Percentiles rank a stretch among this genome's conserved stretches.
Conservation (phyloP, 768 basidiomycete genomes). For the Hebeloma cylindrosporum region DNA sequence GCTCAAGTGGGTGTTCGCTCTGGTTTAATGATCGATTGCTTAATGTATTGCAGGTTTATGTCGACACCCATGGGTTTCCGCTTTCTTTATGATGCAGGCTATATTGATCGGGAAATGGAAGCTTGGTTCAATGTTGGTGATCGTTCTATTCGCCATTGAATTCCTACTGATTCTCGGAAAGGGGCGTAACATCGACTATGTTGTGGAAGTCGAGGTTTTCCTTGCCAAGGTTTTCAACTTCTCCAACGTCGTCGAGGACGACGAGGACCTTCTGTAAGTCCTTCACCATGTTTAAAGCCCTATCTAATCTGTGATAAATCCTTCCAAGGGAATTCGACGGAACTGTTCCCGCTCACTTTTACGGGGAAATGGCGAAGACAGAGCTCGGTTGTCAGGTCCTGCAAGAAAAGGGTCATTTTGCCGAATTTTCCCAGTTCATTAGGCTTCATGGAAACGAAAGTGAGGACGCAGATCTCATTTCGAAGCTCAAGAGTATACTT, state of each 20-base stretch:
- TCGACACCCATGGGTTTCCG: constrained; percentile 91
- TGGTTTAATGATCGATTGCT: neutral
- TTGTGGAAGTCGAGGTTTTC: constrained; percentile 91
- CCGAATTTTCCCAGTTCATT: constrained; percentile 89
- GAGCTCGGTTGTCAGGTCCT: constrained; percentile 91
- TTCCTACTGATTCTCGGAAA: constrained; percentile 30
- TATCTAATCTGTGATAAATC: constrained; percentile 1
- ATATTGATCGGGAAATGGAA: constrained; percentile 94
- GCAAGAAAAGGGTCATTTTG: constrained; percentile 87
- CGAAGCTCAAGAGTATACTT: constrained; percentile 90
- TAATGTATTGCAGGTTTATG: constrained; percentile 69
- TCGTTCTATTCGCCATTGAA: neutral
- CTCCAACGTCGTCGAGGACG: constrained; percentile 56
- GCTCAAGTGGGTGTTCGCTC: constrained; percentile 61
- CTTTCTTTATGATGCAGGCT: constrained; percentile 87
- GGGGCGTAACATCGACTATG: constrained; percentile 94
- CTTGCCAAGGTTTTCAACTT: constrained; percentile 75
- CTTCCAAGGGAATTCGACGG: constrained; percentile 75
- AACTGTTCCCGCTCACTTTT: constrained; percentile 92
- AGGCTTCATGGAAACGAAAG: constrained; percentile 83
- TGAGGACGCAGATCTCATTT: constrained; percentile 78
- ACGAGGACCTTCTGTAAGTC: constrained; percentile 59
- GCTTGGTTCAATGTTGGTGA: constrained; percentile 87
- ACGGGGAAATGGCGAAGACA: constrained; percentile 97
- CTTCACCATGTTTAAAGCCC: neutral